Conservation (phyloP, 768 basidiomycete species). For the Boletus pseudo-olivaceus region DNA sequence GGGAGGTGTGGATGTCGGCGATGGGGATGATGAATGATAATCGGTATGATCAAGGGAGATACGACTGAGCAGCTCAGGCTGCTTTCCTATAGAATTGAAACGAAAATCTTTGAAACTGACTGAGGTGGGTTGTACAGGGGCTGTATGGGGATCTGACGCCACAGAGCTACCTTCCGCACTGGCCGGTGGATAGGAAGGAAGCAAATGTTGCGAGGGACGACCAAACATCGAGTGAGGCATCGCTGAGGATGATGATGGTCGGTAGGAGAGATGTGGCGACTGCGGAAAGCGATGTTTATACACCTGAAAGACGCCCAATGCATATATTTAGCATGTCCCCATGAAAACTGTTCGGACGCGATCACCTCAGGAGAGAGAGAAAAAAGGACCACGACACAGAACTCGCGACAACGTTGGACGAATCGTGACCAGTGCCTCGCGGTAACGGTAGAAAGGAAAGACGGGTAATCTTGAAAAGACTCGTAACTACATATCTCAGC, state of each 20-base stretch:
- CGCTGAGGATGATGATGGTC: slow-evolving; percentile 6
- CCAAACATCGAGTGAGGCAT: slow-evolving; percentile 32
- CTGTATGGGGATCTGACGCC: neutral
- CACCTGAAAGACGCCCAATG: slow-evolving; percentile 5
- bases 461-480: too few relatives aligned
- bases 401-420: neutral
- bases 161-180: neutral
- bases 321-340: slow-evolving; percentile 16
- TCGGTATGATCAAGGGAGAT: slow-evolving; percentile 33
- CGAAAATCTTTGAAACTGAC: slow-evolving; percentile 40
- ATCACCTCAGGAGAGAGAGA: slow-evolving; percentile 13
- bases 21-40: slow-evolving; percentile 30
- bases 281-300: slow-evolving; percentile 4
- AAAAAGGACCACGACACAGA: neutral
- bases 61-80: slow-evolving; percentile 50
- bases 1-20: slow-evolving; percentile 9
- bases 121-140: slow-evolving; percentile 12
- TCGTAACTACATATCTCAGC: neutral
- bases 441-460: neutral
- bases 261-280: slow-evolving; percentile 10
- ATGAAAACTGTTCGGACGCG: neutral
- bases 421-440: neutral
- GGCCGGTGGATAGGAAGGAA: slow-evolving; percentile 11
- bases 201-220: slow-evolving; percentile 23
- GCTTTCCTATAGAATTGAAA: slow-evolving; percentile 53